These are phyloP conservation scores for Neodidymelliopsis sp. DNA, from an alignment of 2,329 filamentous ascomycete species.

Conservation along the genomic window DNA sequence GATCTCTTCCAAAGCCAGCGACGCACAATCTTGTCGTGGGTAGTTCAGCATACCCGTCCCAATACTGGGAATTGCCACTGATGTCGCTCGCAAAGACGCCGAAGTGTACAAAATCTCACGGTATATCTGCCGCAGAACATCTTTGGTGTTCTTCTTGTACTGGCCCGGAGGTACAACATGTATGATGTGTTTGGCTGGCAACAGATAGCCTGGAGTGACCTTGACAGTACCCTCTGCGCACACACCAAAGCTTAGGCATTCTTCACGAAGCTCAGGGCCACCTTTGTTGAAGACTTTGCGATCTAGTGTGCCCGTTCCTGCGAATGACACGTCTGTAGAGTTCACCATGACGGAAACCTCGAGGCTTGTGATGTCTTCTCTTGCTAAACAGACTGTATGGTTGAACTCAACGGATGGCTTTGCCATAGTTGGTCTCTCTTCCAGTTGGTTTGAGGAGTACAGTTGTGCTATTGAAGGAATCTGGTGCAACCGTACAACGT, in stretches of 20 bases:
- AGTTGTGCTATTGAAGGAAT: constrained; percentile 38
- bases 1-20: constrained; percentile 44
- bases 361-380: constrained; percentile 45
- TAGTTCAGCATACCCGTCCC: constrained; percentile 42
- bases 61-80: constrained; percentile 44
- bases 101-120: constrained; percentile 37
- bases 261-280: constrained; percentile 32
- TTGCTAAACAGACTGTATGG: constrained; percentile 36
- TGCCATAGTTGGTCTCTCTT: constrained; percentile 32
- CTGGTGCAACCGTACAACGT: constrained; percentile 33
- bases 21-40: constrained; percentile 37
- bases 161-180: constrained; percentile 40
- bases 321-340: constrained; percentile 37
- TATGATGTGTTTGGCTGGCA: constrained; percentile 41
- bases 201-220: constrained; percentile 33
- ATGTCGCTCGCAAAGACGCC: constrained; percentile 33
- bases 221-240: constrained; percentile 41
- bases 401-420: constrained; percentile 36
- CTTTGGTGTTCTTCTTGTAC: constrained; percentile 32
- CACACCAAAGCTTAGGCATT: constrained; percentile 30
- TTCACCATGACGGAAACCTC: constrained; percentile 46
- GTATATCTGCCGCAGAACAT: constrained; percentile 39
- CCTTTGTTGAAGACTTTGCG: constrained; percentile 41
- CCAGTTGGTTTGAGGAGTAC: constrained; percentile 36
- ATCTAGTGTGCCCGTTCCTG: constrained; percentile 41